These are phyloP conservation scores for Cladorrhinum sp. DNA, from an alignment of 2,329 filamentous ascomycete species.

Conservation along the genomic window DNA sequence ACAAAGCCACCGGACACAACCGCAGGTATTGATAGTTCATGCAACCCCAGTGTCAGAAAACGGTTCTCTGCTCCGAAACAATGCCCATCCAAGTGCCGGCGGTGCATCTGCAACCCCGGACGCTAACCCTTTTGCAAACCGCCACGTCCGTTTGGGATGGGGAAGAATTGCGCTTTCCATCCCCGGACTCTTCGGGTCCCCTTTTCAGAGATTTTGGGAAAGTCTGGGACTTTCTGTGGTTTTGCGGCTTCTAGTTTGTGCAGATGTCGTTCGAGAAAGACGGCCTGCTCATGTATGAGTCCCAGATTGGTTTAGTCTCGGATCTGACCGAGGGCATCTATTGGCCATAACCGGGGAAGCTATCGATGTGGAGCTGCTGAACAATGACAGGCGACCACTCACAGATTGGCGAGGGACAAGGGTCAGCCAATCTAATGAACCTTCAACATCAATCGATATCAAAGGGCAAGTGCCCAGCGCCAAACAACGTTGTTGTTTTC, in stretches of 20 bases:
- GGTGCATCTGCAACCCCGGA: conserved; percentile 8
- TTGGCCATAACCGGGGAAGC: conserved; percentile 15
- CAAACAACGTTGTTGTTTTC: background rate
- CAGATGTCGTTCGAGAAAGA: conserved; percentile 3
- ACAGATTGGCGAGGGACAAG: background rate
- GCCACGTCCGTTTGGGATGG: conserved; percentile 2
- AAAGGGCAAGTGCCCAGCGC: background rate
- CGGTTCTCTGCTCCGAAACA: background rate
- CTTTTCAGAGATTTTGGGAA: background rate
- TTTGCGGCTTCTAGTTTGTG: background rate
- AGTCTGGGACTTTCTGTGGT: background rate
- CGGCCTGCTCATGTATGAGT: conserved; percentile 17
- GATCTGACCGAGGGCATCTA: conserved; percentile 15
- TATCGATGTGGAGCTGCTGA: conserved; percentile 24
- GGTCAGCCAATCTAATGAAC: background rate
- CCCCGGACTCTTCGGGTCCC: background rate
- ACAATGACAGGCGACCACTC: conserved; percentile 18
- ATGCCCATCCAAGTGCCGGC: conserved; percentile 5
- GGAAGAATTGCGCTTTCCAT: background rate
- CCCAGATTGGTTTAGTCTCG: conserved; percentile 21
- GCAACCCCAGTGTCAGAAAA: background rate
- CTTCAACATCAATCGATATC: background rate
- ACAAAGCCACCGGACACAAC: background rate
- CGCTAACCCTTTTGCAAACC: background rate
- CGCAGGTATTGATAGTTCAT: background rate